Conservation (phyloP, 371 early-diverging fungal species). For the Circinella minor region DNA sequence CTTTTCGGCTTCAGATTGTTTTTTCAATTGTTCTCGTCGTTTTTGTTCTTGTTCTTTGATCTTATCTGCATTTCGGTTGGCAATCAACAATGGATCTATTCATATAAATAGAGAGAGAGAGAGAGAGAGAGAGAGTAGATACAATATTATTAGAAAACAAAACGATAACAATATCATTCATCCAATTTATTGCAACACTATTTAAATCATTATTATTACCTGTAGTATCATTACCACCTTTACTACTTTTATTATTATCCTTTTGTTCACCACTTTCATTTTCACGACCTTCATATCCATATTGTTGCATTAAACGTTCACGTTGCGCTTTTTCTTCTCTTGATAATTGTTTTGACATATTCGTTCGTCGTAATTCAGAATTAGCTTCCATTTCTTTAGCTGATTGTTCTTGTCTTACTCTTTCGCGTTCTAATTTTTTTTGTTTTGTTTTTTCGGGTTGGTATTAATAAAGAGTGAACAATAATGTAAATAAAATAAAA, state of each 20-base stretch:
- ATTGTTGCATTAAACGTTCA: slow-evolving; percentile 53
- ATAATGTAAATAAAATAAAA: too few relatives aligned
- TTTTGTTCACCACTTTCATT: slow-evolving; percentile 45
- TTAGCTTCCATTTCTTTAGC: slow-evolving; percentile 5
- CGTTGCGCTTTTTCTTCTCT: slow-evolving; percentile 60
- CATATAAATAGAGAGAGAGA: too few relatives aligned
- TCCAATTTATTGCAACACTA: too few relatives aligned
- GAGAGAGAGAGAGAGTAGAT: too few relatives aligned
- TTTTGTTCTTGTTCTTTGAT: slow-evolving; percentile 55
- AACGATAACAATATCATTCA: background rate
- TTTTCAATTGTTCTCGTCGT: slow-evolving; percentile 58
- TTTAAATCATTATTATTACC: background rate
- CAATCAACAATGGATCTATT: slow-evolving; percentile 48
- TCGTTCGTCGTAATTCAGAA: slow-evolving; percentile 19
- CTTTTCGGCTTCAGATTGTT: slow-evolving; percentile 55
- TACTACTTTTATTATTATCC: slow-evolving; percentile 26
- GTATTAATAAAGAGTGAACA: too few relatives aligned
- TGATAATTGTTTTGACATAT: slow-evolving; percentile 36
- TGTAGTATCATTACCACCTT: slow-evolving; percentile 7
- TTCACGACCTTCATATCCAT: slow-evolving; percentile 58
- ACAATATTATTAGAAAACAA: too few relatives aligned
- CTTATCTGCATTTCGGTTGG: slow-evolving; percentile 55
- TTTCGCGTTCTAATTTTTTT: slow-evolving; percentile 15
- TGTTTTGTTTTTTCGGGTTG: too few relatives aligned
- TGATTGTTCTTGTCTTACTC: slow-evolving; percentile 1